Evolutionary conservation across 192 early-diverging fungal species (phyloP), one percentile per base, ranked within the genome.

Genomic region (Geosiphon pyriformis): DNA sequence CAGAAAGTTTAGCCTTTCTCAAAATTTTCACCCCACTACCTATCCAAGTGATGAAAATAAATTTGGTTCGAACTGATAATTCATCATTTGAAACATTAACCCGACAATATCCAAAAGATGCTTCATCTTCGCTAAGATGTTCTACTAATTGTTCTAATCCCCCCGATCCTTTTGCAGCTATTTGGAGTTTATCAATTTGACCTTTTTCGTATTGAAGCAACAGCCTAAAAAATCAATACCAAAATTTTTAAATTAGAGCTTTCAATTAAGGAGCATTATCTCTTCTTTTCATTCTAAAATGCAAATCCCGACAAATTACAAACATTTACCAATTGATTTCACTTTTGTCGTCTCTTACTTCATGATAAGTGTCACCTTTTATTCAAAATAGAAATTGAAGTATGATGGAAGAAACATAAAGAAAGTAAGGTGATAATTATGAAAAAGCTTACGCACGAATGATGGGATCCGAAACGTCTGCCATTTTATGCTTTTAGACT

Each of bases 51-150:
- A 61, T 23, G 46, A 61, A 61, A 22, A 61, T 29, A 48, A 61
- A 61, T 37, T 61, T 61, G 7, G 59, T 61, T 61, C 59, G 2
- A 1, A 61, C 59, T 11, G 59, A 61, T 61, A 61, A 37, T 61
- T 61, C 59, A 25, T 61, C 59, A 61, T 61, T 61, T 46, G 59
- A 61, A 15, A 61, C 59, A 29, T 61, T 61, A 11, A 61, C 0
- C 23, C 59, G 30, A 37, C 27, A 11, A 46, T 61, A 61, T 8
- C 34, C 59, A 25, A 61, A 61, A 42, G 59, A 32, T 46, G 59
- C 59, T 61, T 61, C 34, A 25, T 47, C 20, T 12, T 35, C 35
- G 15, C 18, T 18, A 17, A 61, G 23, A 2, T 34, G 10, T 17
- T 61, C 59, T 23, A 29, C 42, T 6, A 61, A 61, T 47, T 61